phyloP scores from a whole-genome alignment of 148 eudicot genomes.

The Amaranthus palmeri region DNA sequence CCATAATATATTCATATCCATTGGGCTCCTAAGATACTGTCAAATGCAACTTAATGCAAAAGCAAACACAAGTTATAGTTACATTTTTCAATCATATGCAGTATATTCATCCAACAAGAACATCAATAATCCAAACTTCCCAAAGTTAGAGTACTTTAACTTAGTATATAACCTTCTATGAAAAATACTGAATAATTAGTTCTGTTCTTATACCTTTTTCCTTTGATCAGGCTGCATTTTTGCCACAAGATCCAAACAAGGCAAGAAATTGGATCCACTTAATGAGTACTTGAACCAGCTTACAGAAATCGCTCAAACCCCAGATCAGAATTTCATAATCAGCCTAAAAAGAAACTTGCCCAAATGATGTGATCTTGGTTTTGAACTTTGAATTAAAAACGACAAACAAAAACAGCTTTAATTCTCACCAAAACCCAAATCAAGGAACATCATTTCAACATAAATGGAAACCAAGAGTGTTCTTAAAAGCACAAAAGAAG shows the following conservation, averaged over 20 bases:
- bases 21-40: background rate
- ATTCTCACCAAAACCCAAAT: slow-evolving; percentile 17
- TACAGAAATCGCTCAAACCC: slow-evolving; percentile 16
- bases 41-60: no score
- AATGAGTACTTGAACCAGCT: slow-evolving; percentile 14
- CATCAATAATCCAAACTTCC: background rate
- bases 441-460: slow-evolving; percentile 5
- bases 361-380: slow-evolving; percentile 11
- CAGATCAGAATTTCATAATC: slow-evolving; percentile 17
- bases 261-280: slow-evolving; percentile 5
- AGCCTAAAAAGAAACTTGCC: slow-evolving; percentile 8
- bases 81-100: background rate
- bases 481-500: background rate
- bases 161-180: background rate
- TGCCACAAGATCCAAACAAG: slow-evolving; percentile 25
- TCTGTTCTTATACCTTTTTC: slow-evolving; percentile 47
- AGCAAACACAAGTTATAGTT: background rate
- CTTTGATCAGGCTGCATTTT: slow-evolving; percentile 85
- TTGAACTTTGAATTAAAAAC: background rate
- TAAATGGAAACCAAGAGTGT: background rate
- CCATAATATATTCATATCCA: background rate
- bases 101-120: background rate
- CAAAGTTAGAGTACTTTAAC: background rate
- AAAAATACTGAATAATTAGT: background rate
- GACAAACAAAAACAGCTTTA: background rate